phyloP scores from a whole-genome alignment of 169 alveolate species.

The Ichthyophthirius multifiliis region DNA sequence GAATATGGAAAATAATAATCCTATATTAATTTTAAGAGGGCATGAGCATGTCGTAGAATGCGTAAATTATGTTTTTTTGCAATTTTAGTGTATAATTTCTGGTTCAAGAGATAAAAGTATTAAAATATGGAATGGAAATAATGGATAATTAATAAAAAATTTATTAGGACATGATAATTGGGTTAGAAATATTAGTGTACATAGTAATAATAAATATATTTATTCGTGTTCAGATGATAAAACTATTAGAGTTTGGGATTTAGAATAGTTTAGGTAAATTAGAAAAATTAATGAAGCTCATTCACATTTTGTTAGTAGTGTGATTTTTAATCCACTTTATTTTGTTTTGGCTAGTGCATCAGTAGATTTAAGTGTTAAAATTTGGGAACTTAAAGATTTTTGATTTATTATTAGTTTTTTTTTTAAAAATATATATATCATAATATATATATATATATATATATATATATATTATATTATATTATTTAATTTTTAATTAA shows the following conservation, averaged over 20 bases:
- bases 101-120: constrained; percentile 82
- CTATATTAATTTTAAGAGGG: constrained; percentile 43
- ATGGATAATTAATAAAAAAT: constrained; percentile 54
- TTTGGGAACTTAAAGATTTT: constrained; percentile 10
- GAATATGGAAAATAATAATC: constrained; percentile 46
- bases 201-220: constrained; percentile 72
- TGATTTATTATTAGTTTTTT: no score
- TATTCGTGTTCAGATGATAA: constrained; percentile 83
- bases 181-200: constrained; percentile 81
- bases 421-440: no score
- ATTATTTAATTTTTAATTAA: no score
- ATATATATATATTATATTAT: no score
- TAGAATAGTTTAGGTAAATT: constrained; percentile 11
- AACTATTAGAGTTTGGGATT: constrained; percentile 62
- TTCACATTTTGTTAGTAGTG: constrained; percentile 14
- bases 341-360: neutral
- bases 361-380: neutral
- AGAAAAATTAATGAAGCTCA: constrained; percentile 37
- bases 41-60: constrained; percentile 70
- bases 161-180: constrained; percentile 85
- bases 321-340: neutral
- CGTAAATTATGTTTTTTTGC: constrained; percentile 48
- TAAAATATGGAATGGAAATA: constrained; percentile 75
- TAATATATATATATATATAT: no score
- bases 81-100: constrained; percentile 50